A percentile compares a stretch with the other conserved stretches of the same genome.
Evolutionary conservation across 1,284 basidiomycete species (phyloP).

Genomic region (Coriolopsis trogii): DNA sequence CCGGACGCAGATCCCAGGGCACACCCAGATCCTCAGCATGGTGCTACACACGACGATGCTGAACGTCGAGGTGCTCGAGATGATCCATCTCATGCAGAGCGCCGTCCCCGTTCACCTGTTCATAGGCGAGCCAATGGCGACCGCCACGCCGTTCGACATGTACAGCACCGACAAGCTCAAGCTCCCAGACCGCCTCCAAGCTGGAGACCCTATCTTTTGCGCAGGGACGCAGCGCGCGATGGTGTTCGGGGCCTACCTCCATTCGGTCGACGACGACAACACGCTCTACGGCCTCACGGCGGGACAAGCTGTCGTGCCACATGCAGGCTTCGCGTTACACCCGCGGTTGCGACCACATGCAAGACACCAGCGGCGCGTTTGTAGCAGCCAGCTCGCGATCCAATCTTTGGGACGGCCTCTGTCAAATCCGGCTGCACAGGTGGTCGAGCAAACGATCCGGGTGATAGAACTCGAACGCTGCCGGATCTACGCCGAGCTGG

Average conservation of each 20-base stretch:
- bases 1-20: not conserved
- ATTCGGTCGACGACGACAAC: constrained; percentile 10
- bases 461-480: constrained; percentile 9
- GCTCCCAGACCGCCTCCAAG: constrained; percentile 12
- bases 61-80: constrained; percentile 20
- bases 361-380: constrained; percentile 12
- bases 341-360: constrained; percentile 16
- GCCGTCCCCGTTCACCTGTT: constrained; percentile 22
- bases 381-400: constrained; percentile 20
- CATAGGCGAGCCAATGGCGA: constrained; percentile 24
- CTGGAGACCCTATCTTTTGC: constrained; percentile 24
- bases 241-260: constrained; percentile 19
- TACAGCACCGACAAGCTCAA: constrained; percentile 23
- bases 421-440: constrained; percentile 13
- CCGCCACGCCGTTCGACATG: constrained; percentile 20
- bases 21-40: constrained; percentile 4
- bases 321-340: constrained; percentile 18
- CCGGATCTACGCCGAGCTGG: constrained; percentile 13
- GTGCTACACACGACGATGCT: constrained; percentile 22
- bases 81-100: constrained; percentile 19
- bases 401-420: constrained; percentile 16
- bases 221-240: constrained; percentile 18
- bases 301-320: constrained; percentile 20
- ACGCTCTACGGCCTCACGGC: constrained; percentile 20
- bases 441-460: constrained; percentile 15